Conservation (phyloP, 352 stramenopile species). For the Phytophthora cactorum region DNA sequence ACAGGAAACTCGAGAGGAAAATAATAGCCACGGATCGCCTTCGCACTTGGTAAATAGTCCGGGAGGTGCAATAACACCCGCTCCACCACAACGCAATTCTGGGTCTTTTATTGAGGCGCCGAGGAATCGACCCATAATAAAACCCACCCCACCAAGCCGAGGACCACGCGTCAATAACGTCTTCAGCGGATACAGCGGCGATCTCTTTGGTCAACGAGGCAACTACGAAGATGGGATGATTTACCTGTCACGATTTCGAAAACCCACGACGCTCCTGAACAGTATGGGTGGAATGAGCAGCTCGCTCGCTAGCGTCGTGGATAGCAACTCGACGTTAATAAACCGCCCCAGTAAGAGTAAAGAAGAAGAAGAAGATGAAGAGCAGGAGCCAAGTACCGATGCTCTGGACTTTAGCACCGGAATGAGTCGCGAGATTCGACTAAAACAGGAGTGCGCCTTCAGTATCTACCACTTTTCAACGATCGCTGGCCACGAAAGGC, state of each 20-base stretch:
- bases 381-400: slow-evolving; percentile 44
- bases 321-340: slow-evolving; percentile 22
- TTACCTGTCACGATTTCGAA: slow-evolving; percentile 84
- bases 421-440: slow-evolving; percentile 58
- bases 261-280: slow-evolving; percentile 48
- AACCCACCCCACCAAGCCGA: slow-evolving; percentile 28
- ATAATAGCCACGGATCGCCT: slow-evolving; percentile 24
- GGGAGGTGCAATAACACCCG: slow-evolving; percentile 22
- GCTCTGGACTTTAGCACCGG: slow-evolving; percentile 43
- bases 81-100: slow-evolving; percentile 46
- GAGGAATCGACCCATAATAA: slow-evolving; percentile 55
- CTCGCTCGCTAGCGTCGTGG: slow-evolving; percentile 14
- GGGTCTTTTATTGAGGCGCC: slow-evolving; percentile 48
- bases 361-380: slow-evolving; percentile 51
- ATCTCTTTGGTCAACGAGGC: slow-evolving; percentile 85
- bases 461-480: slow-evolving; percentile 86
- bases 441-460: slow-evolving; percentile 86
- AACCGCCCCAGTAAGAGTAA: slow-evolving; percentile 53
- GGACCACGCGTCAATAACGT: slow-evolving; percentile 50
- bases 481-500: slow-evolving; percentile 63
- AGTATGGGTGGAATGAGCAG: slow-evolving; percentile 26
- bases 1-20: slow-evolving; percentile 60
- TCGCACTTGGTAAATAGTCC: slow-evolving; percentile 28
- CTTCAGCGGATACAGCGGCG: slow-evolving; percentile 70
- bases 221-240: slow-evolving; percentile 91